These are phyloP conservation scores for Peronospora tabacina DNA, from an alignment of 352 stramenopile genomes.

Conservation along the genomic window DNA sequence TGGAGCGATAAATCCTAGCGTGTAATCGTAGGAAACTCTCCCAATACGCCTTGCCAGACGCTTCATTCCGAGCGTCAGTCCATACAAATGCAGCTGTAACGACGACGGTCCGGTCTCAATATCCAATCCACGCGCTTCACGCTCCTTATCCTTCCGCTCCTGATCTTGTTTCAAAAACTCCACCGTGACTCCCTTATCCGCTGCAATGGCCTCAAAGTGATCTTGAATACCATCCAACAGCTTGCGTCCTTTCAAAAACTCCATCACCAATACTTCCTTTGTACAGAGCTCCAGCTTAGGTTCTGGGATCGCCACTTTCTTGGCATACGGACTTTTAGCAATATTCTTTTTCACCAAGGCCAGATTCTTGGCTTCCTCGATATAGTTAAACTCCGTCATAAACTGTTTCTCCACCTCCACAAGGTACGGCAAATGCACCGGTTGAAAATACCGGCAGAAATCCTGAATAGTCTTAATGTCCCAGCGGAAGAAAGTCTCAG, in stretches of 20 bases:
- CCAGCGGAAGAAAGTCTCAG: constrained; percentile 90
- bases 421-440: constrained; percentile 88
- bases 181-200: constrained; percentile 77
- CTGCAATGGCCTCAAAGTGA: constrained; percentile 86
- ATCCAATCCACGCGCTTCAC: constrained; percentile 49
- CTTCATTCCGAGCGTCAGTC: constrained; percentile 37
- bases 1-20: constrained; percentile 67
- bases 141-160: constrained; percentile 57
- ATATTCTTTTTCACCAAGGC: constrained; percentile 87
- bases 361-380: constrained; percentile 88
- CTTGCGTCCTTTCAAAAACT: constrained; percentile 87
- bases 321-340: constrained; percentile 59
- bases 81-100: constrained; percentile 48
- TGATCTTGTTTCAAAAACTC: constrained; percentile 79
- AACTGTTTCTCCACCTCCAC: constrained; percentile 96
- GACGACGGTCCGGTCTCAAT: constrained; percentile 67
- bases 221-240: constrained; percentile 84
- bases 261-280: constrained; percentile 94
- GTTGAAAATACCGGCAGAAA: constrained; percentile 93
- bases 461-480: constrained; percentile 95
- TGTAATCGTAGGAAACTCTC: constrained; percentile 73
- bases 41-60: constrained; percentile 30
- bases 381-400: constrained; percentile 97
- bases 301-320: constrained; percentile 72
- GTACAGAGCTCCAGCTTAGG: constrained; percentile 87